These are phyloP conservation scores for Pneumocystis murina DNA, from an alignment of 1,139 yeast genomes.

Conservation along the genomic window DNA sequence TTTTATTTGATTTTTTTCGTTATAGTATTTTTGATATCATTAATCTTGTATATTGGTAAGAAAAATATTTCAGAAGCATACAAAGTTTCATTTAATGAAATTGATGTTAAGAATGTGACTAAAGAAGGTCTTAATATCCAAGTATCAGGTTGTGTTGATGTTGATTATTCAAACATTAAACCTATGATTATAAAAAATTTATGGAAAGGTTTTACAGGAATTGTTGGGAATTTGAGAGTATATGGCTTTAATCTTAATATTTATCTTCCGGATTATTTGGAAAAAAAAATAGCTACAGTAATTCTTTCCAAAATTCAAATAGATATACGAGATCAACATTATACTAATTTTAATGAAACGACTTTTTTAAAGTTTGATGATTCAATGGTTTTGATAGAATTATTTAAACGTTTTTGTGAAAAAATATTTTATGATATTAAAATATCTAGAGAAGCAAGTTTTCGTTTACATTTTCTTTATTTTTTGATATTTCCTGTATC, in stretches of 20 bases:
- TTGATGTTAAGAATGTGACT: not conserved
- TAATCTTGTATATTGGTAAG: not conserved
- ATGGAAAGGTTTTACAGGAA: not conserved
- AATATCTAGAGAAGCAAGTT: not conserved
- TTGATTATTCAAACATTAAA: not conserved
- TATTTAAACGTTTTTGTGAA: not conserved
- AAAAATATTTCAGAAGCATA: not conserved
- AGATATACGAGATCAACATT: not conserved
- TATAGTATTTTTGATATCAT: not conserved
- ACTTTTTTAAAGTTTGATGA: not conserved
- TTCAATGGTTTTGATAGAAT: not conserved
- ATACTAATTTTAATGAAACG: not conserved
- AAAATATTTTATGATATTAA: not conserved
- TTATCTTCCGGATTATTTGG: not conserved
- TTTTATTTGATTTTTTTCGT: not conserved
- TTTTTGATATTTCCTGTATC: not conserved
- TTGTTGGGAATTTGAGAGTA: not conserved
- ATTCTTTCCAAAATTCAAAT: not conserved
- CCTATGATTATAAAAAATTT: not conserved
- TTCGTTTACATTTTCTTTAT: not conserved
- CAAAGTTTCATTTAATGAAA: not conserved
- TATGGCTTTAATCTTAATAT: not conserved
- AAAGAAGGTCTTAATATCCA: not conserved
- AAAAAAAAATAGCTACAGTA: not conserved
- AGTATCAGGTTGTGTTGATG: not conserved